Percentiles rank a stretch among this genome's conserved stretches.
These are phyloP conservation scores for Russula virescens DNA, from an alignment of 768 basidiomycete genomes.

Conservation along the genomic window DNA sequence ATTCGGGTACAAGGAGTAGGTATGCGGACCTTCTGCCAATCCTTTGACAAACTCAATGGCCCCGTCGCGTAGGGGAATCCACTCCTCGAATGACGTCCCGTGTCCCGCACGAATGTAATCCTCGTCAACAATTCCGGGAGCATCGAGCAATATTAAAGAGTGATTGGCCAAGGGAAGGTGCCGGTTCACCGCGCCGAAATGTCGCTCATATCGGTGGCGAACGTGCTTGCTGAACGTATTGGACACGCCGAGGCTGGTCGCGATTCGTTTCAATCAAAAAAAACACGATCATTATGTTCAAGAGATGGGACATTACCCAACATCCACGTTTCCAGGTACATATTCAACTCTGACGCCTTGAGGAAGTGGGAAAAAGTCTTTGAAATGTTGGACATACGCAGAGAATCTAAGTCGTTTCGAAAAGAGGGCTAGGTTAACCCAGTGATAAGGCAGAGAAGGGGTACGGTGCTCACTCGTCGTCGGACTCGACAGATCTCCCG, in stretches of 20 bases:
- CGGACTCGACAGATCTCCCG: constrained; percentile 59
- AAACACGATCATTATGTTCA: not conserved
- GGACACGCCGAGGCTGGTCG: constrained; percentile 14
- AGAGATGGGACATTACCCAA: constrained; percentile 45
- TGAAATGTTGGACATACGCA: constrained; percentile 60
- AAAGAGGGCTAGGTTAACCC: not conserved
- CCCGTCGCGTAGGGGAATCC: constrained; percentile 49
- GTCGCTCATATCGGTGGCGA: constrained; percentile 49
- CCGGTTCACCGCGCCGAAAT: constrained; percentile 68
- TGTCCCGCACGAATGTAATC: constrained; percentile 60
- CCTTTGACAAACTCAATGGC: constrained; percentile 56
- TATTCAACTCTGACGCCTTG: constrained; percentile 50
- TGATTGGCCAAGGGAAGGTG: constrained; percentile 60
- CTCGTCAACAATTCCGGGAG: constrained; percentile 77
- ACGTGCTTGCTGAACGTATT: constrained; percentile 32
- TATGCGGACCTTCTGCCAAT: constrained; percentile 32
- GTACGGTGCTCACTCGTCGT: constrained; percentile 57
- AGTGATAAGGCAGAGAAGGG: constrained; percentile 8
- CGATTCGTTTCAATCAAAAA: not conserved
- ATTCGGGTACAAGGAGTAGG: not conserved
- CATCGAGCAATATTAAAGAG: constrained; percentile 65
- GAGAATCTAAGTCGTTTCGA: constrained; percentile 55
- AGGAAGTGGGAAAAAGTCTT: constrained; percentile 54
- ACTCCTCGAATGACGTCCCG: constrained; percentile 46
- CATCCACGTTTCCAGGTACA: constrained; percentile 88